Evolutionary conservation across 2,329 filamentous ascomycete genomes (phyloP).

Genomic region (Phialophora expanda): DNA sequence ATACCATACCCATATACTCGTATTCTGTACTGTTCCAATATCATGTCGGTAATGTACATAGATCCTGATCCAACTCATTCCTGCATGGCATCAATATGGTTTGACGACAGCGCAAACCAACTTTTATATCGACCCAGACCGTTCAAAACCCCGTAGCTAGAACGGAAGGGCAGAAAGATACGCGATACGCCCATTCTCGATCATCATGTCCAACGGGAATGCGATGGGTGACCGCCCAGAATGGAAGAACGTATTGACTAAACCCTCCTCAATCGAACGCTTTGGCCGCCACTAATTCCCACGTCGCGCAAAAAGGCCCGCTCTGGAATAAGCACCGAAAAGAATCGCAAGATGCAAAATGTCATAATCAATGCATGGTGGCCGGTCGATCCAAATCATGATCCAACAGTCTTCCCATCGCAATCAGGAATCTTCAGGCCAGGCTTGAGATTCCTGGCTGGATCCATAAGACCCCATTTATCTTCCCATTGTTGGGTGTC

Average conservation of each 20-base stretch:
- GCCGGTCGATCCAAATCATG: conserved; percentile 14
- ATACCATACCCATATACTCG: neutral
- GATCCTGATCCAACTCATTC: neutral
- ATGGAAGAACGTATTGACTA: neutral
- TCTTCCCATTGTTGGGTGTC: conserved; percentile 82
- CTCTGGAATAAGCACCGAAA: neutral
- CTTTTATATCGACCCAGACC: neutral
- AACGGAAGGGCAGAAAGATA: neutral
- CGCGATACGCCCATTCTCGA: neutral
- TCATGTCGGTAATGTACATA: neutral
- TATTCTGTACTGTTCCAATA: neutral
- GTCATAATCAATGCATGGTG: neutral
- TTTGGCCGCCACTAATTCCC: neutral
- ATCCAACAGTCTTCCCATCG: conserved; percentile 68
- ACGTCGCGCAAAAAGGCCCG: neutral
- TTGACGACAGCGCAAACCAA: neutral
- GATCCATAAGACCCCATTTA: conserved; percentile 91
- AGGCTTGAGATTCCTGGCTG: conserved; percentile 79
- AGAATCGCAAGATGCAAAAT: neutral
- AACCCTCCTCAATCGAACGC: neutral
- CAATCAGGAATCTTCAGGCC: conserved; percentile 89
- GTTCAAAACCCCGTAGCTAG: neutral
- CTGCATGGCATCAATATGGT: neutral
- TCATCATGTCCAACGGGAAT: neutral
- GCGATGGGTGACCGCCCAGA: neutral